Evolutionary conservation across 441 rosid genomes (phyloP).

Genomic region (Eruca vesicaria): DNA sequence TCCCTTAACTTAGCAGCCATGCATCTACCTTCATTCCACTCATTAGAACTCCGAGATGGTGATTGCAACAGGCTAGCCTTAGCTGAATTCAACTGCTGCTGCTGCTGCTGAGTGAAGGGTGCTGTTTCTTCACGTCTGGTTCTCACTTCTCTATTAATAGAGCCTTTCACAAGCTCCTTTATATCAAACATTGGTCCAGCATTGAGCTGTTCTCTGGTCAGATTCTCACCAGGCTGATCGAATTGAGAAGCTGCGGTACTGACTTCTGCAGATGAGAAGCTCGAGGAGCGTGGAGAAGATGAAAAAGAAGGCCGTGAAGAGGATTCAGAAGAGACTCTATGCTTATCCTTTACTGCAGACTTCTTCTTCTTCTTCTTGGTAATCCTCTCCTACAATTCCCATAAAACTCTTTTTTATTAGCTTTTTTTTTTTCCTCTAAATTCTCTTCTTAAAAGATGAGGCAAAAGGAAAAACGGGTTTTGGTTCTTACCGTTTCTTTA

Average conservation of each 20-base stretch:
- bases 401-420: background rate
- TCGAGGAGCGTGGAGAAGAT: background rate
- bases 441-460: background rate
- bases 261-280: background rate
- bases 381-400: background rate
- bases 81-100: background rate
- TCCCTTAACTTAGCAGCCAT: background rate
- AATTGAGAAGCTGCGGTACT: background rate
- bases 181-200: background rate
- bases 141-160: background rate
- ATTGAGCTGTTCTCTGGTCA: background rate
- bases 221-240: background rate
- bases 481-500: background rate
- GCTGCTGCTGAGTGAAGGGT: background rate
- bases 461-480: background rate
- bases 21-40: background rate
- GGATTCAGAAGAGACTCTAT: background rate
- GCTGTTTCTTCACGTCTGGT: background rate
- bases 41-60: background rate
- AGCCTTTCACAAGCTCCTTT: background rate
- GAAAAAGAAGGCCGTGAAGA: background rate
- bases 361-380: background rate
- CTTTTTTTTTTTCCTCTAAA: background rate
- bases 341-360: background rate
- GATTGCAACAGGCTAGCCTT: background rate